Percentiles rank a stretch among this genome's conserved stretches.
phyloP scores from a whole-genome alignment of 345 rosid species.

The Bruguiera gymnorhiza region DNA sequence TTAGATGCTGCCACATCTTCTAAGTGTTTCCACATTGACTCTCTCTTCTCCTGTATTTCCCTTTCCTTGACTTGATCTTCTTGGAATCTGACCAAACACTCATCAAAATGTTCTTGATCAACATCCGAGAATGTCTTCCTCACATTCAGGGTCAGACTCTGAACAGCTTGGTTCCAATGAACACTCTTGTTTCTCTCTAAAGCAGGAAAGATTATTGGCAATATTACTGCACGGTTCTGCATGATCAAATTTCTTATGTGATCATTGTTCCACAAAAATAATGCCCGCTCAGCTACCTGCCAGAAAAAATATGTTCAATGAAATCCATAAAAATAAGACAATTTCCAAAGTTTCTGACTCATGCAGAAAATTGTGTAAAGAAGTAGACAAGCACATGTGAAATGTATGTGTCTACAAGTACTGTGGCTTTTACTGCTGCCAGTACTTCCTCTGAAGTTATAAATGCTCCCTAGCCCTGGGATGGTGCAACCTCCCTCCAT shows the following conservation, averaged over 20 bases:
- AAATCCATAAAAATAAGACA: not conserved
- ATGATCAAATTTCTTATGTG: conserved; percentile 51
- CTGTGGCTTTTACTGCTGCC: too few species aligned
- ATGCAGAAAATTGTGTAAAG: too few species aligned
- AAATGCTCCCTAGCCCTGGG: too few species aligned
- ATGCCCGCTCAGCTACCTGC: conserved; percentile 66
- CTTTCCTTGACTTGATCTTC: conserved; percentile 51
- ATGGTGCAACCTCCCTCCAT: too few species aligned
- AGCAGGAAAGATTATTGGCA: conserved; percentile 53
- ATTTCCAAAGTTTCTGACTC: too few species aligned
- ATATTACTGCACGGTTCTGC: conserved; percentile 44
- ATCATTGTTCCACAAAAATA: conserved; percentile 66
- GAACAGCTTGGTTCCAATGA: conserved; percentile 64
- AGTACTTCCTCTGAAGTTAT: too few species aligned
- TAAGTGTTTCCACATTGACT: conserved; percentile 57
- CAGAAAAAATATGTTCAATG: not conserved
- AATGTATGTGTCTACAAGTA: too few species aligned
- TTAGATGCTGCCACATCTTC: conserved; percentile 65
- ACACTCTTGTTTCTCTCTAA: conserved; percentile 51
- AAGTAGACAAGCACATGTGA: too few species aligned
- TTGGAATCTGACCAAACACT: conserved; percentile 54
- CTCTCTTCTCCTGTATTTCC: conserved; percentile 45
- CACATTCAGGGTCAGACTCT: conserved; percentile 50
- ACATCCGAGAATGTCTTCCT: conserved; percentile 52
- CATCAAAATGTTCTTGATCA: conserved; percentile 59